phyloP scores from a whole-genome alignment of 768 basidiomycete species.

The Calvatia gigantea region DNA sequence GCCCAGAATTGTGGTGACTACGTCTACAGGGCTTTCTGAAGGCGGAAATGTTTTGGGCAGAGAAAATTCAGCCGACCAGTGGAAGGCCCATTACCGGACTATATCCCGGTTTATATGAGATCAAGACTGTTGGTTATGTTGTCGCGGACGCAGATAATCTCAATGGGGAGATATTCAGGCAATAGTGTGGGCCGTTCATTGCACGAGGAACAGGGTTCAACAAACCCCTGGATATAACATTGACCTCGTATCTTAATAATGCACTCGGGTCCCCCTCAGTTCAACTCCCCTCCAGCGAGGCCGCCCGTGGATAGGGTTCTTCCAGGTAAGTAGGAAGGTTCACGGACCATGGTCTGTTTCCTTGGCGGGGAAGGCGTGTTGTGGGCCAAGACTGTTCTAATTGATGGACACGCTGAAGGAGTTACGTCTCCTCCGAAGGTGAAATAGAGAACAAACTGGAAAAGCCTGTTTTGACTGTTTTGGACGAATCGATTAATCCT shows the following conservation, averaged over 20 bases:
- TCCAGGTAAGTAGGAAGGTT: conserved; percentile 54
- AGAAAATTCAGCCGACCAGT: conserved; percentile 35
- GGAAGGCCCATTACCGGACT: conserved; percentile 37
- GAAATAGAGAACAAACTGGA: background rate
- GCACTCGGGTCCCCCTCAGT: too few relatives aligned
- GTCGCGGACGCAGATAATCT: conserved; percentile 39
- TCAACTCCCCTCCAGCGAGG: too few relatives aligned
- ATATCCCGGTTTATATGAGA: conserved; percentile 43
- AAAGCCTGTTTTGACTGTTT: background rate
- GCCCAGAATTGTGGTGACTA: conserved; percentile 40
- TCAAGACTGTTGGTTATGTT: conserved; percentile 46
- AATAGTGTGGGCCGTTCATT: too few relatives aligned
- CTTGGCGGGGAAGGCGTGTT: conserved; percentile 53
- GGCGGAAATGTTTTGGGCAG: conserved; percentile 40
- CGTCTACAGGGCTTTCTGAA: conserved; percentile 39
- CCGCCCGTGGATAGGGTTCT: too few relatives aligned
- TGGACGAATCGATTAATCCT: background rate
- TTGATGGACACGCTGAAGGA: background rate
- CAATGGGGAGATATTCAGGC: conserved; percentile 47
- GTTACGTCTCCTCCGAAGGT: background rate
- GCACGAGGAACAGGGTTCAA: too few relatives aligned
- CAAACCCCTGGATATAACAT: too few relatives aligned
- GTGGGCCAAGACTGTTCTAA: conserved; percentile 41
- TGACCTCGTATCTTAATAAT: too few relatives aligned
- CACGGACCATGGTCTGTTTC: conserved; percentile 46